These are phyloP conservation scores for Hyparrhenia diplandra DNA, from an alignment of 176 grass and related monocot genomes.

Conservation along the genomic window DNA sequence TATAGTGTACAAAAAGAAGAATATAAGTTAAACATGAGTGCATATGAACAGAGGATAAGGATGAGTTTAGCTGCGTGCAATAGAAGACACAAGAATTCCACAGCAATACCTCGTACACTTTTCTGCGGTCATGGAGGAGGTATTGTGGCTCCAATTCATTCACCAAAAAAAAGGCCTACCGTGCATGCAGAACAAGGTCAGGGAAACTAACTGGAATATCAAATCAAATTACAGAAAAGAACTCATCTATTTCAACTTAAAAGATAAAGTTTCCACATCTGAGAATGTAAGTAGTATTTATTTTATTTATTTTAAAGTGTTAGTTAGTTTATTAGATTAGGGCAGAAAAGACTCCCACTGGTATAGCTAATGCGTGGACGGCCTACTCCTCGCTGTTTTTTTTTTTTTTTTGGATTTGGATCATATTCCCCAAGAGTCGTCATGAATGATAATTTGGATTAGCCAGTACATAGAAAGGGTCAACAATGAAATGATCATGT, in stretches of 20 bases:
- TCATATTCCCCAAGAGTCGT: neutral
- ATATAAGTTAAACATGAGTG: neutral
- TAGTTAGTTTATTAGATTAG: conserved; percentile 8
- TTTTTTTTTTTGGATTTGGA: neutral
- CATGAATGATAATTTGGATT: neutral
- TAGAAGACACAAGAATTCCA: conserved; percentile 20
- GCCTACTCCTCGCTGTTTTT: neutral
- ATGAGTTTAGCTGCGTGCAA: conserved; percentile 2
- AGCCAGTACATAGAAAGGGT: neutral
- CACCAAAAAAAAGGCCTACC: conserved; percentile 85
- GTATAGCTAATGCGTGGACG: neutral
- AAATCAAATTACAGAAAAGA: conserved; percentile 22
- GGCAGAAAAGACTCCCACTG: neutral
- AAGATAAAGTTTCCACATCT: neutral
- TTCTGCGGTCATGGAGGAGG: conserved; percentile 93
- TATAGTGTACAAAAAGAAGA: conserved; percentile 7
- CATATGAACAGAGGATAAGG: conserved; percentile 19
- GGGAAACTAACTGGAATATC: conserved; percentile 17
- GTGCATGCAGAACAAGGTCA: conserved; percentile 11
- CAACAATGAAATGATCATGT: neutral
- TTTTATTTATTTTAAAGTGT: neutral
- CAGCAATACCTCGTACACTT: conserved; percentile 89
- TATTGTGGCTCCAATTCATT: conserved; percentile 93
- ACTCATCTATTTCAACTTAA: neutral
- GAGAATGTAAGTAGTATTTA: neutral